Evolutionary conservation across 257 asterid genomes (phyloP), one percentile per base, ranked within the genome.

Genomic region (Solanum chaucha): DNA sequence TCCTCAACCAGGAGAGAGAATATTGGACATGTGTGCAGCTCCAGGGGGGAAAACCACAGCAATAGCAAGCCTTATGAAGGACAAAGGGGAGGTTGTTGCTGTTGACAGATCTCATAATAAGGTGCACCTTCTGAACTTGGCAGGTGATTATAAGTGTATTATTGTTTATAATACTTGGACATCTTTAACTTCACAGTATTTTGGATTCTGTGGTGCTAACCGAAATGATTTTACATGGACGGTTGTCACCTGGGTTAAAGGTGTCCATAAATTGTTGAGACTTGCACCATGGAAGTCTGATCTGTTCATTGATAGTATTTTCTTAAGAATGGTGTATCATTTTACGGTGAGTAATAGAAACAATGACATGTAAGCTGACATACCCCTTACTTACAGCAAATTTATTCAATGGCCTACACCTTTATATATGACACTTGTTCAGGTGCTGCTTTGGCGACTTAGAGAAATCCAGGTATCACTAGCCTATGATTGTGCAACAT

Each of bases 41-140:
- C 99, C 99, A 41, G 99, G 99, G 86, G 99, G 99, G 80, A 97
- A 97, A 91, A 97, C 99, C 44, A 97, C 99, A 70, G 99, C 97
- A 5, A 94, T 97, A 90, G 99, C 99, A 26, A 94, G 93, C 82
- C 98, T 95, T 86, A 97, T 97, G 99, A 94, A 93, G 94, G 99
- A 95, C 93, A 92, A 90, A 89, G 99, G 99, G 87, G 96, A 94
- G 88, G 87, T 97, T 88, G 86, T 97, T 92, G 99, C 99, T 82
- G 93, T 88, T 82, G 99, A 97, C 90, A 91, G 99, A 91, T 97
- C 99, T 88, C 99, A 97, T 93, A 97, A 97, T 92, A 97, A 97
- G 99, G 99, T 97, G 98, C 92, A 90, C 87, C 91, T 91, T 93
- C 94, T 92, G 91, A 92, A 88, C 96, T 91, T 89, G 88, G 70